Evolutionary conservation across 441 rosid genomes (phyloP).

Genomic region (Aleurites moluccanus): DNA sequence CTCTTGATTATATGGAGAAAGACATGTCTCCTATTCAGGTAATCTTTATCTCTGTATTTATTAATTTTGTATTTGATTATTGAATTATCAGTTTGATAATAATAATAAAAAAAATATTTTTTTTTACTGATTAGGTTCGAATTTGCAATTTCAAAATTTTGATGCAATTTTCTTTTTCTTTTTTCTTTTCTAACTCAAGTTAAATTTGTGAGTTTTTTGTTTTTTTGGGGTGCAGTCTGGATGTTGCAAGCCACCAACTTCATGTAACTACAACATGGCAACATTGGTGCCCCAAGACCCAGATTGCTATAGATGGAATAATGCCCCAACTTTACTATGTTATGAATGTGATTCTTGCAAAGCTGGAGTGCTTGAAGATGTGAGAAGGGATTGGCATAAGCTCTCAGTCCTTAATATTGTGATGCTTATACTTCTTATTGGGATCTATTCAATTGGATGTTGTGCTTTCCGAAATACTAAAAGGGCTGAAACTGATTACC

Average conservation of each 20-base stretch:
- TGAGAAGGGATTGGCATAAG: conserved; percentile 79
- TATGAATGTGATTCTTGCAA: conserved; percentile 93
- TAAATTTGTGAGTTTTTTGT: background rate
- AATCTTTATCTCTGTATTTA: background rate
- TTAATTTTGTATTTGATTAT: background rate
- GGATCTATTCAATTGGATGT: conserved; percentile 70
- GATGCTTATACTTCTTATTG: conserved; percentile 64
- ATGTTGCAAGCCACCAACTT: conserved; percentile 89
- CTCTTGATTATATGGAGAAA: conserved; percentile 63
- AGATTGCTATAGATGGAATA: conserved; percentile 84
- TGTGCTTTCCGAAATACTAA: conserved; percentile 74
- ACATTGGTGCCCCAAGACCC: conserved; percentile 53
- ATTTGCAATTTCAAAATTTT: too few species aligned
- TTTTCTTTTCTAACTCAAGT: background rate
- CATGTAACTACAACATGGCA: conserved; percentile 59
- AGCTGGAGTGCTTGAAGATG: conserved; percentile 80
- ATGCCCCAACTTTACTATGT: conserved; percentile 52
- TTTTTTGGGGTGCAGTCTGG: conserved; percentile 53
- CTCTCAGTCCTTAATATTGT: conserved; percentile 68
- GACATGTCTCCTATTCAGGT: conserved; percentile 83
- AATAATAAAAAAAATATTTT: too few species aligned
- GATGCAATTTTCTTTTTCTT: too few species aligned
- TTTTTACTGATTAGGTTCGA: too few species aligned
- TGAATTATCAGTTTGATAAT: too few species aligned
- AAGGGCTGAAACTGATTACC: conserved; percentile 65